A percentile compares a stretch with the other conserved stretches of the same genome.
Conservation (phyloP, 441 rosid genomes). For the Mallotus repandus region DNA sequence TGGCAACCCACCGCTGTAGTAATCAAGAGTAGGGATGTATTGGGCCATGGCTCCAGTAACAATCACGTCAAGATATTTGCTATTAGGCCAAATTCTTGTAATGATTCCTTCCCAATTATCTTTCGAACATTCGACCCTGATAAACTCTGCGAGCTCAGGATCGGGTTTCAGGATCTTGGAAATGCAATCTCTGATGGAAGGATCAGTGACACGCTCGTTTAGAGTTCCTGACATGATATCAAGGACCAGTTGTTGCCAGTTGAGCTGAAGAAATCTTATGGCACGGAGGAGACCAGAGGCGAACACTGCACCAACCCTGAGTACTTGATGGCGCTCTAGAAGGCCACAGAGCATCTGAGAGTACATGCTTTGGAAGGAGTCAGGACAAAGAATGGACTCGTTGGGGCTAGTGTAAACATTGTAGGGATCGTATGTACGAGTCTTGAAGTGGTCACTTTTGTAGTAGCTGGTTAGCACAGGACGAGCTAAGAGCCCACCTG, state of each 20-base stretch:
- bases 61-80: slow-evolving; percentile 82
- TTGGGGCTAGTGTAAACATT: slow-evolving; percentile 90
- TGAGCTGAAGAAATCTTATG: slow-evolving; percentile 77
- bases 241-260: slow-evolving; percentile 54
- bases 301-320: slow-evolving; percentile 81
- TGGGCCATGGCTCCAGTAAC: slow-evolving; percentile 98
- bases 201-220: slow-evolving; percentile 48
- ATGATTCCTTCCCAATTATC: slow-evolving; percentile 76
- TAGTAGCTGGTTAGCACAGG: slow-evolving; percentile 93
- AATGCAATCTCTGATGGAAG: slow-evolving; percentile 40
- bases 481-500: slow-evolving; percentile 82
- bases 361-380: slow-evolving; percentile 94
- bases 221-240: slow-evolving; percentile 63
- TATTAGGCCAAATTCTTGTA: slow-evolving; percentile 82
- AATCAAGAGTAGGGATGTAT: slow-evolving; percentile 81
- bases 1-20: slow-evolving; percentile 74
- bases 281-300: slow-evolving; percentile 93
- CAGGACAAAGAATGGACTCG: slow-evolving; percentile 81
- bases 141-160: slow-evolving; percentile 47
- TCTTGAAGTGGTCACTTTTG: slow-evolving; percentile 83
- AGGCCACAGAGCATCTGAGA: slow-evolving; percentile 87
- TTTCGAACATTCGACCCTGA: slow-evolving; percentile 44
- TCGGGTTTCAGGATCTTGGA: slow-evolving; percentile 49
- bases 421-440: slow-evolving; percentile 75
- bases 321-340: slow-evolving; percentile 63